phyloP scores from a whole-genome alignment of 2,329 filamentous ascomycete genomes.

The Akanthomyces lecanii region DNA sequence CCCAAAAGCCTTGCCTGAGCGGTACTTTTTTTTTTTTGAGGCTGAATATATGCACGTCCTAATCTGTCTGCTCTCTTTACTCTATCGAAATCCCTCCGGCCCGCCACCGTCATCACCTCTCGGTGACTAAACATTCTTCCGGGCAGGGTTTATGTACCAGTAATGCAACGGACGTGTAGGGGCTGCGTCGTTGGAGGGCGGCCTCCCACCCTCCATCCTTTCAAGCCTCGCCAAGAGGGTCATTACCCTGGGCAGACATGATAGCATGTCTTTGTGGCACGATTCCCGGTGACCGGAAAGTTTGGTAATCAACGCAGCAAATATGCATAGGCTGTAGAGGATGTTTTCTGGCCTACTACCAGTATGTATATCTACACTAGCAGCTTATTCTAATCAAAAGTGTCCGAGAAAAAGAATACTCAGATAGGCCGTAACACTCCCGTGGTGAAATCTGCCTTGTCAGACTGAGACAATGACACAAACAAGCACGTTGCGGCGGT shows the following conservation, averaged over 20 bases:
- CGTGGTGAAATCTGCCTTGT: neutral
- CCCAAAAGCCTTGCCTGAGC: too few relatives aligned
- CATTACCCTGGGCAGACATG: neutral
- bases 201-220: too few relatives aligned
- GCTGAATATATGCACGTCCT: too few relatives aligned
- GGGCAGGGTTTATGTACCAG: neutral
- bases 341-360: neutral
- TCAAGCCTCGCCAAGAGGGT: neutral
- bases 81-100: too few relatives aligned
- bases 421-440: neutral
- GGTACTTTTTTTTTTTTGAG: too few relatives aligned
- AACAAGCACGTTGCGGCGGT: neutral
- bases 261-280: neutral
- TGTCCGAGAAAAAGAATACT: neutral
- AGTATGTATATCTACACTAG: neutral
- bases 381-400: neutral
- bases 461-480: neutral
- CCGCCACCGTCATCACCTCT: too few relatives aligned
- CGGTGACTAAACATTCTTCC: too few relatives aligned
- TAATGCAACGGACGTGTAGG: too few relatives aligned
- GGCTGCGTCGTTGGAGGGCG: too few relatives aligned
- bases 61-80: neutral
- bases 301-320: neutral
- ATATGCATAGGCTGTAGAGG: neutral
- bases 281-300: neutral